Evolutionary conservation across 202 grass and related monocot genomes (phyloP), one percentile per base, ranked within the genome.

Genomic region (Cymbopogon flexuosus): DNA sequence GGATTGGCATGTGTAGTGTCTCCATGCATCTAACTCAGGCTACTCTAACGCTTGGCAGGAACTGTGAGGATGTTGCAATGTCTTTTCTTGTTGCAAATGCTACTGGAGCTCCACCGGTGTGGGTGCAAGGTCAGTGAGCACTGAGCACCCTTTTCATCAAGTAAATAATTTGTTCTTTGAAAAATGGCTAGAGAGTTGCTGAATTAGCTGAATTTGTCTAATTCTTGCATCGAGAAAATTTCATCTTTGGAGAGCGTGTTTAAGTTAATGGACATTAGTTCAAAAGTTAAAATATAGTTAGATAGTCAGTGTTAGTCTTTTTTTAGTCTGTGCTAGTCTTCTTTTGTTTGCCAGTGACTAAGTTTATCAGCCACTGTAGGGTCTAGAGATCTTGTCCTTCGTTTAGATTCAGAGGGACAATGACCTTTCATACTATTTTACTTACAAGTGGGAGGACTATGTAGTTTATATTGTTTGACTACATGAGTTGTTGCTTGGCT

Each of bases 31-130:
- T 70, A 73, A 65, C 12, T 15, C 24, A 31, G 68, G 29, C 77
- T 59, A 30, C 12, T 16, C 78, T 65, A 14, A 71, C 78, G 9
- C 18, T 78, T 69, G n/a, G 45, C 78, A 99, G 92, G 87, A 99
- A 99, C 49, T 99, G 92, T 63, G 96, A 99, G 83, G 96, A 99
- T 57, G 96, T 99, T 82, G 96, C 96, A 3, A 96, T 99, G 90
- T 88, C 96, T 76, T 99, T 99, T 64, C 96, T 99, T 45, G 83
- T 93, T 68, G 96, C 92, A 78, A 99, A 99, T 84, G 83, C 80
- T 62, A 90, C 96, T 0, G 83, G 87, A 72, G 85, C 87, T 90
- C 96, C 96, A 81, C 96, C 96, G 19, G 68, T 99, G 27, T 99
- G 96, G 96, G 96, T 99, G 51, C 72, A 96, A 96, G 96, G 96